phyloP scores from a whole-genome alignment of 2,329 filamentous ascomycete genomes.

The Ophiostoma australiae region DNA sequence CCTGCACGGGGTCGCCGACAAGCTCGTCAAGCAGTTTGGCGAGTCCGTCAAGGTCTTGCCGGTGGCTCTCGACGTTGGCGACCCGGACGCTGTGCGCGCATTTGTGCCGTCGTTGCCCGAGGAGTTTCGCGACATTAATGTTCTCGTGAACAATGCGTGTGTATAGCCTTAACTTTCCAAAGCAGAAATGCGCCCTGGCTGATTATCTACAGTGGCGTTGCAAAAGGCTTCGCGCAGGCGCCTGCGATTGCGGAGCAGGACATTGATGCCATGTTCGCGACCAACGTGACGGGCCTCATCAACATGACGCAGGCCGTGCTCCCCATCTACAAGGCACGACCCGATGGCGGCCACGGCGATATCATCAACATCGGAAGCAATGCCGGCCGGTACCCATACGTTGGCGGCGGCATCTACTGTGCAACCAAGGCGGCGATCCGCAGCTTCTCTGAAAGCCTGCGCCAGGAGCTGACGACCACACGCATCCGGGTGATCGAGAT shows the following conservation, averaged over 20 bases:
- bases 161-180: conserved; percentile 34
- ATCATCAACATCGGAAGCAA: conserved; percentile 94
- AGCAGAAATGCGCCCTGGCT: background rate
- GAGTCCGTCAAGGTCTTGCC: conserved; percentile 81
- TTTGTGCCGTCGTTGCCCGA: conserved; percentile 71
- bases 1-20: conserved; percentile 67
- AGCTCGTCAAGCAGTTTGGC: conserved; percentile 73
- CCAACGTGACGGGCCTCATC: conserved; percentile 92
- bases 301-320: conserved; percentile 92
- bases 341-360: conserved; percentile 74
- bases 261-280: conserved; percentile 80
- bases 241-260: conserved; percentile 78
- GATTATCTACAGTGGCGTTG: conserved; percentile 61
- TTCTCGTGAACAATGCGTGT: conserved; percentile 94
- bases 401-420: conserved; percentile 86
- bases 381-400: conserved; percentile 79
- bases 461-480: conserved; percentile 76
- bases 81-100: conserved; percentile 63
- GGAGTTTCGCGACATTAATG: conserved; percentile 78
- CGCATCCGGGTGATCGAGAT: conserved; percentile 80
- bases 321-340: conserved; percentile 67
- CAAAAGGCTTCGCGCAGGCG: conserved; percentile 80
- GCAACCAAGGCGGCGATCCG: conserved; percentile 86
- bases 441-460: conserved; percentile 74
- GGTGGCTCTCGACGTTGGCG: conserved; percentile 81